phyloP scores from a whole-genome alignment of 495 filamentous ascomycete species.

The Filosporella fistucella region DNA sequence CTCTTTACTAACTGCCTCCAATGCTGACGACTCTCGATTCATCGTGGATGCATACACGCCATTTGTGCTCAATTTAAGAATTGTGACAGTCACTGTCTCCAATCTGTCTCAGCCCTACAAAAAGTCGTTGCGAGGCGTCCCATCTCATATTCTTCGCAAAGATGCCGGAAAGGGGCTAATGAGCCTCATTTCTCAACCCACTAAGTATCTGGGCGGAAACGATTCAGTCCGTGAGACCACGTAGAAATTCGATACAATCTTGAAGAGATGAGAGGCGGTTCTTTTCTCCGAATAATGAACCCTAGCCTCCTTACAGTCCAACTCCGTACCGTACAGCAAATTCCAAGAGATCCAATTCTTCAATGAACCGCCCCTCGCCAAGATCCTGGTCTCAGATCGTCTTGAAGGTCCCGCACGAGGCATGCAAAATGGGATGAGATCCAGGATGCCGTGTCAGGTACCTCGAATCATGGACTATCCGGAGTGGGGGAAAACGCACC shows the following conservation, averaged over 20 bases:
- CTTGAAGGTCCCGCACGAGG: neutral
- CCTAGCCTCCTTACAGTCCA: too few species aligned
- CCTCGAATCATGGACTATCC: too few species aligned
- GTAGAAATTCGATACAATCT: neutral
- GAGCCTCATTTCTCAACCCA: neutral
- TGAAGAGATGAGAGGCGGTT: too few species aligned
- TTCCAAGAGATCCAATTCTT: too few species aligned
- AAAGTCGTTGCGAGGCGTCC: neutral
- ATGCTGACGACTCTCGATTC: neutral
- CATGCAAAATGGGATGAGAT: too few species aligned
- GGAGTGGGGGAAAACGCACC: neutral
- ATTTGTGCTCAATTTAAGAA: neutral
- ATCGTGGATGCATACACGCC: neutral
- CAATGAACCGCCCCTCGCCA: conserved; percentile 1
- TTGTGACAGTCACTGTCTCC: conserved; percentile 13
- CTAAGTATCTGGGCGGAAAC: neutral
- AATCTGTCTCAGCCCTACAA: conserved; percentile 23
- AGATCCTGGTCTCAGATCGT: conserved; percentile 18
- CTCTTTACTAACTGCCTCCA: neutral
- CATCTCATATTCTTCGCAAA: neutral
- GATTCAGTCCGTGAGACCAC: too few species aligned
- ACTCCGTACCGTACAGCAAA: too few species aligned
- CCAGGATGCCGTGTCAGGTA: too few species aligned
- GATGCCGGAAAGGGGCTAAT: neutral
- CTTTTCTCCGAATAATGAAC: too few species aligned